Evolutionary conservation across 1,139 yeast genomes (phyloP), one percentile per base, ranked within the genome.

Genomic region (Hyphopichia wangnamkhiaoensis): DNA sequence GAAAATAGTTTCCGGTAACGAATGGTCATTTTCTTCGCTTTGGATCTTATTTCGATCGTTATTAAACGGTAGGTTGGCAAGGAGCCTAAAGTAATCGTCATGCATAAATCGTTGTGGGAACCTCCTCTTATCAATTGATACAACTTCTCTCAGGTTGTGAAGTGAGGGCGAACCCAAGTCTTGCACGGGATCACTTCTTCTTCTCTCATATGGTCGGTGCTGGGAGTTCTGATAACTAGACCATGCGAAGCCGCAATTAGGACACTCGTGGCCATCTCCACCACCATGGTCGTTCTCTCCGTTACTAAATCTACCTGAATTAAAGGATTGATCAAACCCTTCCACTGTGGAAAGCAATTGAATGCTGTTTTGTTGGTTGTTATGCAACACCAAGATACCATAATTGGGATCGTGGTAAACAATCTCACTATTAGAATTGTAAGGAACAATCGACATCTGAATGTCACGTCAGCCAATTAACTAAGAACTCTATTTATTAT

Each of bases 401-500:
- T 65, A 62, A 23, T 59, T 53, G 3, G 73, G 63, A 44, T 73
- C 70, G 37, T 68, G 70, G 46, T 64, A 68, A 5, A 70, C 62
- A 30, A 68, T 50, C 39, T 60, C 60, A 37, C 59, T 62, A 37
- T 53, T 57, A 26, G 58, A 41, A 37, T 65, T 61, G 48, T 70
- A 71, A 1, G 75, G 72, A 15, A 71, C 68, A 19, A 68, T 58
- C 5, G 74, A 68, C 74, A 68, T 68, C n/a, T n/a, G n/a, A n/a
- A n/a, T n/a, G n/a, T n/a, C n/a, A n/a, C n/a, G n/a, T n/a, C n/a
- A n/a, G n/a, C n/a, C n/a, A n/a, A n/a, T n/a, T n/a, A n/a, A n/a
- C n/a, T n/a, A n/a, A n/a, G n/a, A n/a, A n/a, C n/a, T n/a, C n/a
- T n/a, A n/a, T n/a, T n/a, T n/a, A n/a, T n/a, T n/a, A n/a, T n/a